Base-by-base conservation (phyloP, 306 rosid species). In the Amphicarpaea edgeworthii region DNA sequence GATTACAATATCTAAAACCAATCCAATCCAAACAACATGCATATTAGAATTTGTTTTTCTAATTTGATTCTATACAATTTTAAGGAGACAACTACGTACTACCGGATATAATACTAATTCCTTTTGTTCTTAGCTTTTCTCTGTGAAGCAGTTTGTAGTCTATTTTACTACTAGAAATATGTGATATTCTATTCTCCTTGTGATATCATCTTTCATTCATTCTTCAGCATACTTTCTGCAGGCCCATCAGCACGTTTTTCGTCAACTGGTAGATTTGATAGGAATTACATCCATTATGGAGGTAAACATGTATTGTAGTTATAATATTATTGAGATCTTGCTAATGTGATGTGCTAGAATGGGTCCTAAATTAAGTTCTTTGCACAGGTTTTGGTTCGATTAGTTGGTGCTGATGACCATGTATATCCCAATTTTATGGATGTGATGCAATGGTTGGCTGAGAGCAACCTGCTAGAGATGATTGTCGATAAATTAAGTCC, bases 281-380 rank as follows among this genome's bases (percentile, higher is more conserved):
- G 99, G 99, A 80, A 92, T 92, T 66, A 95, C 99, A 62, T 95
- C 99, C 62, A 95, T 95, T 86, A 95, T 92, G 99, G 97, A 95
- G 99, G 66, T 59, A 59, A 59, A 28, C 12, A 15, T 59, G 5
- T 28, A 28, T 59, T 10, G 12, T 7, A 30, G 20, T 59, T 14
- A 28, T 59, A 28, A 7, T 59, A 59, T 30, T 28, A 15, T 30
- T 59, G 42, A 59, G 20, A 59, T 59, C 66, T 59, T 26, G 41
- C 41, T 59, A 28, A 15, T 59, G 11, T 59, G 12, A 15, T 7
- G 2, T 12, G 12, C 21, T 28, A 59, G 41, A 30, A 28, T 59
- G 66, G 20, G 6, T 30, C 21, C 66, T 59, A 28, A 59, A 28
- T 6, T 15, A 28, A 59, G 20, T 59, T 59, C 4, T 59, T 28